phyloP scores from a whole-genome alignment of 108 stramenopile species.

The Cyclotella cryptica region DNA sequence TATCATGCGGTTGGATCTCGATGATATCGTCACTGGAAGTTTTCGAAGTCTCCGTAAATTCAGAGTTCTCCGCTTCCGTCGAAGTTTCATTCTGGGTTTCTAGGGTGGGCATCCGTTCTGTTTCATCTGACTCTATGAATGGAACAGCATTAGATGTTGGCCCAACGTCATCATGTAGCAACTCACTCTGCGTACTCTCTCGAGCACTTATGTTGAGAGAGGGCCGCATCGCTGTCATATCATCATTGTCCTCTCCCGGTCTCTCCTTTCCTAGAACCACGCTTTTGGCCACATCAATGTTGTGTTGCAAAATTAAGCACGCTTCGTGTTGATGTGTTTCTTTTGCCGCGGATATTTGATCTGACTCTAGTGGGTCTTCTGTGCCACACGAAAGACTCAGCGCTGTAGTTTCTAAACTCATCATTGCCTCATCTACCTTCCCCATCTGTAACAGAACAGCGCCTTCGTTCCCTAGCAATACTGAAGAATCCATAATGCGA shows the following conservation, averaged over 20 bases:
- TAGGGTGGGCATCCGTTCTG: neutral
- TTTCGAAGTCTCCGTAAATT: neutral
- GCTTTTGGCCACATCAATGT: constrained; percentile 31
- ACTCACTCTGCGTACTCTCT: neutral
- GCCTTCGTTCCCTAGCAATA: constrained; percentile 29
- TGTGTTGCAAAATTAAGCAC: constrained; percentile 32
- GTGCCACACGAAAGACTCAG: constrained; percentile 12
- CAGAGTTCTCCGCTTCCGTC: neutral
- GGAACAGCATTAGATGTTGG: neutral
- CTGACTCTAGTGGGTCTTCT: neutral
- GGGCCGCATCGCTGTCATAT: too few relatives aligned
- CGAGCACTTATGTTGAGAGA: too few relatives aligned
- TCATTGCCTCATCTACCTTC: constrained; percentile 29
- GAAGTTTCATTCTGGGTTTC: neutral
- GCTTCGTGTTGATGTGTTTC: constrained; percentile 22
- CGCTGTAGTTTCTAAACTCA: constrained; percentile 18
- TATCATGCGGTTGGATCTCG: neutral
- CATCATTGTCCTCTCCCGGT: too few relatives aligned
- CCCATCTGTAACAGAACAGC: constrained; percentile 36
- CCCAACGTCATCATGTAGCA: neutral
- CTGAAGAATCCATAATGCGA: constrained; percentile 6
- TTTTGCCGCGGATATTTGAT: neutral
- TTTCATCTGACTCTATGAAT: neutral
- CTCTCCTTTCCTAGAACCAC: neutral
- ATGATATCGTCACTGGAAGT: neutral